A percentile compares a stretch with the other conserved stretches of the same genome.
phyloP scores from a whole-genome alignment of 2,329 filamentous ascomycete genomes.

The Colletotrichum sp. region DNA sequence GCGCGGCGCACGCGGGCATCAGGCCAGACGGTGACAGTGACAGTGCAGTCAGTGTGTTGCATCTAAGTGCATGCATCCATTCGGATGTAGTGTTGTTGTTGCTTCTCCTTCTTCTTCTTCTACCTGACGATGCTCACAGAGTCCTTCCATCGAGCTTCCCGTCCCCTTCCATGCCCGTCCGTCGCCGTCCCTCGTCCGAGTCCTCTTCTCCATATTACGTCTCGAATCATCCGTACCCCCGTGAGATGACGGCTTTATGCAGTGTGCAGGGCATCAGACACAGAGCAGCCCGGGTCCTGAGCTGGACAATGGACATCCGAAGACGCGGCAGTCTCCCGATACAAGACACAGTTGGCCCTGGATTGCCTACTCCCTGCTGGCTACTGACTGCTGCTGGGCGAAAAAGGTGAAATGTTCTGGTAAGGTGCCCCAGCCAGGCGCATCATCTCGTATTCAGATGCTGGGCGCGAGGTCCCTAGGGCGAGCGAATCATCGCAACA shows the following conservation, averaged over 20 bases:
- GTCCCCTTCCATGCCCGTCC: not conserved
- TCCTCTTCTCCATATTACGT: not conserved
- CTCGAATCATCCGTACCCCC: not conserved
- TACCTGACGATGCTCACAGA: not conserved
- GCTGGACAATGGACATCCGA: not conserved
- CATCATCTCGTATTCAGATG: slow-evolving; percentile 8
- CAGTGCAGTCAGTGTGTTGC: not conserved
- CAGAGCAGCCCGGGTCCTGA: not conserved
- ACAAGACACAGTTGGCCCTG: not conserved
- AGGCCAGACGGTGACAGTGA: not conserved
- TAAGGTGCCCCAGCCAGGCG: not conserved
- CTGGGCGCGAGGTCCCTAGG: not conserved
- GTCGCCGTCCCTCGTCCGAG: not conserved
- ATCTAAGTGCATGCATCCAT: not conserved
- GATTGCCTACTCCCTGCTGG: not conserved
- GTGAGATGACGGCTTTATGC: not conserved
- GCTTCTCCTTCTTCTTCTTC: not conserved
- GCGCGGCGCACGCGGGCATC: slow-evolving; percentile 5
- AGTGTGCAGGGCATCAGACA: not conserved
- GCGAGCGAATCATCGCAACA: not conserved
- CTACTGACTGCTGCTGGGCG: not conserved
- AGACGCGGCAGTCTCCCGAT: not conserved
- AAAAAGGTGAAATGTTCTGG: not conserved
- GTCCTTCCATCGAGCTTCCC: not conserved
- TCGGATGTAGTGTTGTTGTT: not conserved